Evolutionary conservation across 1,139 yeast genomes (phyloP).

Genomic region (Taphrina confusa): DNA sequence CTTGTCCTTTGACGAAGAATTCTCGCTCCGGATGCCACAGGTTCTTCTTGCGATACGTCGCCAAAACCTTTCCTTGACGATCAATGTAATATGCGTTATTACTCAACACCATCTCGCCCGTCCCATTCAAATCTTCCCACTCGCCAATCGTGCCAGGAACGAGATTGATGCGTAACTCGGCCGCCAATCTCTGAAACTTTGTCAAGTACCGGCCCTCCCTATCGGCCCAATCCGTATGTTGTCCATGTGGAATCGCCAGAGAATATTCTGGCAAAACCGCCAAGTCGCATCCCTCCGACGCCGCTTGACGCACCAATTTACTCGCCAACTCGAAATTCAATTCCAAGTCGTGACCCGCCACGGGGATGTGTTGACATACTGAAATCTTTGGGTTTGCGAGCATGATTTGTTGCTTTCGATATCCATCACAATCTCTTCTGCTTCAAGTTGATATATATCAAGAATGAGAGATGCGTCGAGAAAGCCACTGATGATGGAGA

Average conservation of each 20-base stretch:
- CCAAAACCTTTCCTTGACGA: conserved; percentile 38
- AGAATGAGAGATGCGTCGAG: no score
- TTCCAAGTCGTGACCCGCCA: conserved; percentile 69
- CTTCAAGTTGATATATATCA: no score
- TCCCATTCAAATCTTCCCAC: conserved; percentile 21
- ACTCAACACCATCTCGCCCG: conserved; percentile 16
- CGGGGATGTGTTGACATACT: conserved; percentile 45
- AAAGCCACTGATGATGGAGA: no score
- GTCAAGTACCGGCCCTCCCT: conserved; percentile 1
- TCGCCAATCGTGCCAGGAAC: conserved; percentile 40
- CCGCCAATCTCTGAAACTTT: conserved; percentile 36
- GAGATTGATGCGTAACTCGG: conserved; percentile 38
- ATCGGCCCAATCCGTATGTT: conserved; percentile 27
- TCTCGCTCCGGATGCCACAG: conserved; percentile 41
- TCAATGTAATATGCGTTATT: conserved; percentile 40
- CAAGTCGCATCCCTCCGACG: conserved; percentile 50
- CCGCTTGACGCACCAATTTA: conserved; percentile 59
- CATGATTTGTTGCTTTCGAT: no score
- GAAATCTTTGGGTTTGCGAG: conserved; percentile 20
- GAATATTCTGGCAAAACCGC: conserved; percentile 74
- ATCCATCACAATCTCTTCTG: no score
- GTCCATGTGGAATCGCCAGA: conserved; percentile 22
- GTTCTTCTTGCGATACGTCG: conserved; percentile 40
- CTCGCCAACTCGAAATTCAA: conserved; percentile 62
- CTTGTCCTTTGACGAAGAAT: conserved; percentile 38